Evolutionary conservation across 805 yeast genomes (phyloP).

Genomic region (Diddensiella santjacobensis): DNA sequence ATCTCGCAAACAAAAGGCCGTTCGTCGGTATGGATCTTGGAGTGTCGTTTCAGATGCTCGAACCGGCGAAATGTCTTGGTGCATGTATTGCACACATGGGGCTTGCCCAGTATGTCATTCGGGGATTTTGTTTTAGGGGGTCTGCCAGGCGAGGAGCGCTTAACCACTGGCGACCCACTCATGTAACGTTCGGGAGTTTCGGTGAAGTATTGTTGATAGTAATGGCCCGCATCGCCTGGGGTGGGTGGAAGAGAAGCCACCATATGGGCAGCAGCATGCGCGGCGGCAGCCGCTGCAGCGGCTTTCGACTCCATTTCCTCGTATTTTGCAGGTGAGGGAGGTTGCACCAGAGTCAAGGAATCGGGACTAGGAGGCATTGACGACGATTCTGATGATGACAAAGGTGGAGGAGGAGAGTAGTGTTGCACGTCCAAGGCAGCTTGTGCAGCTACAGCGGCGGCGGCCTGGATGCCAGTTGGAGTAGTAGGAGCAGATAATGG

Average conservation of each 20-base stretch:
- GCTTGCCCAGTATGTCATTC: conserved; percentile 3
- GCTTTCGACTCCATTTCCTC: conserved; percentile 3
- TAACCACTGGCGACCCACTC: not conserved
- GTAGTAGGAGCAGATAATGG: not conserved
- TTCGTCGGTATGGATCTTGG: conserved; percentile 71
- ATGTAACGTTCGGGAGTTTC: not conserved
- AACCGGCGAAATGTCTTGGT: conserved; percentile 37
- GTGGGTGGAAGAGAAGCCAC: not conserved
- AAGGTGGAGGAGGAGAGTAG: conserved; percentile 18
- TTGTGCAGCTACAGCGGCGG: conserved; percentile 19
- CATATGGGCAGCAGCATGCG: not conserved
- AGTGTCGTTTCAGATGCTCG: conserved; percentile 50
- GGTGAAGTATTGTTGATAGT: not conserved
- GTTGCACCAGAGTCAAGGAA: conserved; percentile 5
- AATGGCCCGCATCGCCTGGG: not conserved
- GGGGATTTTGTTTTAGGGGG: not conserved
- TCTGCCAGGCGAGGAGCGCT: not conserved
- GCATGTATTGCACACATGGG: conserved; percentile 34
- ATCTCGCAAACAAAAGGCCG: conserved; percentile 67
- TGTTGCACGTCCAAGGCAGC: conserved; percentile 19
- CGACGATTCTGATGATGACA: conserved; percentile 12
- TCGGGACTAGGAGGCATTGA: conserved; percentile 18
- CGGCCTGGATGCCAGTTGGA: conserved; percentile 12
- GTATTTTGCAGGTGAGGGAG: conserved; percentile 4
- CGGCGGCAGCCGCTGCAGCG: not conserved